Evolutionary conservation across 495 filamentous ascomycete species (phyloP), one percentile per base, ranked within the genome.

Genomic region (Neurospora africana): DNA sequence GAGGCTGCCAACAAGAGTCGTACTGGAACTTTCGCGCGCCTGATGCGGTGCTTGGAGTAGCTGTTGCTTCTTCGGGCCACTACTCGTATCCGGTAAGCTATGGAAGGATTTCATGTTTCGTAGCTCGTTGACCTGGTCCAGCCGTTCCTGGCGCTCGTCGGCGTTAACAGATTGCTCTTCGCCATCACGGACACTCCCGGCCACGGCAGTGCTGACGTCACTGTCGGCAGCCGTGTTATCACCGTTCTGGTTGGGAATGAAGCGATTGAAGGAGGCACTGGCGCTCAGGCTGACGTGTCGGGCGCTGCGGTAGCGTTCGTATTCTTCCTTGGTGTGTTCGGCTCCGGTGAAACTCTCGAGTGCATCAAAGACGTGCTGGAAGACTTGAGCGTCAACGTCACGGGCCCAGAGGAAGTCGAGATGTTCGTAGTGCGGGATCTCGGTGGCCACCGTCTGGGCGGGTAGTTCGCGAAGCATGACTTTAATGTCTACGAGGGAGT

Each of bases 391-490:
- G 68, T 95, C 86, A 13, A 96, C 92, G 76, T 97, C 92, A 35
- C 87, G 81, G 5, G 92, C 95, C 95, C 95, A 99, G n/a, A 99
- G 83, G 78, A 99, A 97, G 80, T 99, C 95, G 41, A 99, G 86
- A 81, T 99, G 95, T 77, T 99, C 95, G 78, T 96, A 99, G 73
- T 97, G 92, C 5, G 90, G 87, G 68, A 98, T 91, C 75, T 91
- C 89, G 71, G 88, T 95, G 15, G 93, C 92, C 17, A 93, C 82
- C 7, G 95, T 99, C 75, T 92, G 91, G 13, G 84, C 84, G 0
- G 95, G 95, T 23, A 99, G 83, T 74, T 97, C 93, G 77, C 89
- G 89, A 40, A 97, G 83, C 94, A 98, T 97, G 71, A 94, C 89
- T 33, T 90, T 84, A 77, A 99, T 97, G 76, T 98, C 94, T n/a